phyloP scores from a whole-genome alignment of 202 grass and related monocot genomes.

The Eragrostis tef region DNA sequence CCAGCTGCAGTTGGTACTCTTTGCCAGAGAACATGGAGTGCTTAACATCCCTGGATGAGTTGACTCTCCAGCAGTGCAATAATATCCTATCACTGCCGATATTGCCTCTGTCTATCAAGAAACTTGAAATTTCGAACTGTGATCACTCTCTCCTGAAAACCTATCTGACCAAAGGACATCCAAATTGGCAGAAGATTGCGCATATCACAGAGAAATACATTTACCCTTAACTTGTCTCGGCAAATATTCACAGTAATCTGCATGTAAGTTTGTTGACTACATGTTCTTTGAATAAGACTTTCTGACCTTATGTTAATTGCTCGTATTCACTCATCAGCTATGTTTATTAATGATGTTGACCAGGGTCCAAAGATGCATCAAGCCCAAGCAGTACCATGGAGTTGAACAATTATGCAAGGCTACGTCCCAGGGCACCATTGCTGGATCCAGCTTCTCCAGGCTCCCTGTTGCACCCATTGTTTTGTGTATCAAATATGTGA shows the following conservation, averaged over 20 bases:
- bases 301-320: neutral
- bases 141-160: neutral
- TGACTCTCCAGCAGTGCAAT: neutral
- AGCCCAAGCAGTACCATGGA: no score
- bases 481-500: neutral
- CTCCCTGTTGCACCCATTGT: no score
- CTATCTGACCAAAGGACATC: neutral
- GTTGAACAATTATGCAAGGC: no score
- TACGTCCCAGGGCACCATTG: neutral
- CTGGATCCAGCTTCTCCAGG: neutral
- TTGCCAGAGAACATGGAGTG: slow-evolving; percentile 10
- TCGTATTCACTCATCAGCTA: neutral
- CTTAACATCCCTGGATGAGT: neutral
- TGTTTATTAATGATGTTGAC: neutral
- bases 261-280: neutral
- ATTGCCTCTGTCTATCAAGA: neutral
- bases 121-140: neutral
- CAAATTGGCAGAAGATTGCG: neutral
- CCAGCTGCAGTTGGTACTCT: neutral
- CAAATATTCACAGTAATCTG: neutral
- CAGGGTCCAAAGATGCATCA: neutral
- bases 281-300: neutral
- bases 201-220: neutral
- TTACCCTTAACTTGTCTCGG: neutral
- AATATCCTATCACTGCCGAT: neutral